phyloP scores from a whole-genome alignment of 805 yeast genomes.

The Candida germanica region DNA sequence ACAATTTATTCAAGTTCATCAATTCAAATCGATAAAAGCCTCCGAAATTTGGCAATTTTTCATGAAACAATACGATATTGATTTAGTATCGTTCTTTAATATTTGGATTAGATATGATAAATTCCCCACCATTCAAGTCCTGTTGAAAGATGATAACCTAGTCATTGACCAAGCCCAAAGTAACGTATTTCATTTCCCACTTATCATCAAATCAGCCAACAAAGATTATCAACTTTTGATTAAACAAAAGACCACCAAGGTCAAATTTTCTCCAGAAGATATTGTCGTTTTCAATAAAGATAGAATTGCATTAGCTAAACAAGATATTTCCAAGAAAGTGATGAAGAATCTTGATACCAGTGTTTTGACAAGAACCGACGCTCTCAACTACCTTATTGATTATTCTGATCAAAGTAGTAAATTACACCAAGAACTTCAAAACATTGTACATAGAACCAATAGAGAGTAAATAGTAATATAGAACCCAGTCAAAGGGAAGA shows the following conservation, averaged over 20 bases:
- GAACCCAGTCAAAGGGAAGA: too few relatives aligned
- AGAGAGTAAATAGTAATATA: too few relatives aligned
- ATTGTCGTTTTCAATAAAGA: slow-evolving; percentile 10
- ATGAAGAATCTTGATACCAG: slow-evolving; percentile 8
- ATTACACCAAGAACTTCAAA: slow-evolving; percentile 7
- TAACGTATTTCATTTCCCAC: slow-evolving; percentile 60
- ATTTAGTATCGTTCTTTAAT: slow-evolving; percentile 49
- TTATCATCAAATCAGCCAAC: slow-evolving; percentile 36
- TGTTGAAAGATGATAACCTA: slow-evolving; percentile 10
- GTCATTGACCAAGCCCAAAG: slow-evolving; percentile 48
- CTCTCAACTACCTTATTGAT: slow-evolving; percentile 12
- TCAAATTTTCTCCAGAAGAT: slow-evolving; percentile 6
- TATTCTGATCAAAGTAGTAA: slow-evolving; percentile 10
- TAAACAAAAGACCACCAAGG: slow-evolving; percentile 9
- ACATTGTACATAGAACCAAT: slow-evolving; percentile 1
- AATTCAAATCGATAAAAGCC: slow-evolving; percentile 43
- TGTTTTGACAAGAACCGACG: slow-evolving; percentile 9
- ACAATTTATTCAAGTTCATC: slow-evolving; percentile 22
- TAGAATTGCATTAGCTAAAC: slow-evolving; percentile 9
- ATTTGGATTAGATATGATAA: slow-evolving; percentile 65
- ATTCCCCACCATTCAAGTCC: slow-evolving; percentile 46
- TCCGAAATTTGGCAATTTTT: slow-evolving; percentile 51
- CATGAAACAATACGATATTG: slow-evolving; percentile 32
- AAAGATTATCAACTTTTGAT: slow-evolving; percentile 12
- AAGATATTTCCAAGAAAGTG: slow-evolving; percentile 12